Evolutionary conservation across 345 rosid genomes (phyloP).

Genomic region (Eucalyptus sideroxylon): DNA sequence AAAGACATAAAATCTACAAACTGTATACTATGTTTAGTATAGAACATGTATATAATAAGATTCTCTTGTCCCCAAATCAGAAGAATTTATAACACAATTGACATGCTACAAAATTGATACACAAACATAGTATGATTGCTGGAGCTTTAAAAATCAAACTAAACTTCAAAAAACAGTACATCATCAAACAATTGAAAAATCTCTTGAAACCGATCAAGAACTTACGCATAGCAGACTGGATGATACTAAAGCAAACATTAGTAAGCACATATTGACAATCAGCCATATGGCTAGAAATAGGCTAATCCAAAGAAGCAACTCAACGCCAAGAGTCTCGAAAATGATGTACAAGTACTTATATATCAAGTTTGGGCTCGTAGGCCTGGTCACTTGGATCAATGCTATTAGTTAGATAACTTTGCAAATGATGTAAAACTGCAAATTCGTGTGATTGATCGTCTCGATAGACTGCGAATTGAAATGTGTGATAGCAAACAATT

Average conservation of each 20-base stretch:
- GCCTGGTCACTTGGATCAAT: too few relatives aligned
- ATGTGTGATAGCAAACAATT: neutral
- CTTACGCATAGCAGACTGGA: rapidly evolving
- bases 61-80: neutral
- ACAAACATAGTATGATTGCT: neutral
- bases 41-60: neutral
- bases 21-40: neutral
- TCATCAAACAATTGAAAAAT: rapidly evolving
- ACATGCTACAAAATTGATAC: neutral
- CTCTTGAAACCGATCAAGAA: rapidly evolving
- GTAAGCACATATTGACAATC: too few relatives aligned
- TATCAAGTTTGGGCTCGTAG: too few relatives aligned
- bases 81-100: neutral
- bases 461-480: rapidly evolving
- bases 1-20: neutral
- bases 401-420: too few relatives aligned
- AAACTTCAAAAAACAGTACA: neutral
- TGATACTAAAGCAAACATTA: too few relatives aligned
- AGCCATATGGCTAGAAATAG: too few relatives aligned
- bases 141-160: neutral
- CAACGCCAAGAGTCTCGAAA: too few relatives aligned
- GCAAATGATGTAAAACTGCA: too few relatives aligned
- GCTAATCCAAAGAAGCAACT: too few relatives aligned
- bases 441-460: neutral
- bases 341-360: too few relatives aligned